Conservation (phyloP, 1,139 yeast species). For the Groenewaldozyma auringiensis region DNA sequence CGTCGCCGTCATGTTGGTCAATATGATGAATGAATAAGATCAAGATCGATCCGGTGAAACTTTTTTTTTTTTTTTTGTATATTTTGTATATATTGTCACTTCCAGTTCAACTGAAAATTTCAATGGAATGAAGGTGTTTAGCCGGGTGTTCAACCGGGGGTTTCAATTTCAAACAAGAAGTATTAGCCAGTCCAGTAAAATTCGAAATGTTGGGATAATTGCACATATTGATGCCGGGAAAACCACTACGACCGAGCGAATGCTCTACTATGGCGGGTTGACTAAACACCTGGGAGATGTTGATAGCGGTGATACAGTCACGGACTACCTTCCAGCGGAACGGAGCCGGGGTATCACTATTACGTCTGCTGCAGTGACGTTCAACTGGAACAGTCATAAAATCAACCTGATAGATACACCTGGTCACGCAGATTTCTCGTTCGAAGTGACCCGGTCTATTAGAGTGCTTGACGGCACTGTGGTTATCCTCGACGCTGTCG, state of each 20-base stretch:
- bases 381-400: constrained; percentile 72
- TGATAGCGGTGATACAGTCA: constrained; percentile 94
- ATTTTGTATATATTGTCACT: too few species aligned
- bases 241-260: constrained; percentile 83
- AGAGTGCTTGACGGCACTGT: constrained; percentile 92
- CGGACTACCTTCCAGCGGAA: constrained; percentile 87
- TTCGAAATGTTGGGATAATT: constrained; percentile 70
- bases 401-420: constrained; percentile 94
- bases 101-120: too few species aligned
- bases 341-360: constrained; percentile 92
- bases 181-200: too few species aligned
- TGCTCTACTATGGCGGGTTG: constrained; percentile 81
- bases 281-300: constrained; percentile 83
- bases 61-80: too few species aligned
- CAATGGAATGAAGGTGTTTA: too few species aligned
- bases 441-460: constrained; percentile 84
- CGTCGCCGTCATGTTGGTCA: background rate
- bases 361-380: constrained; percentile 91
- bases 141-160: too few species aligned
- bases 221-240: constrained; percentile 89
- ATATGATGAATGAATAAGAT: too few species aligned
- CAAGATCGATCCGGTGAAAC: too few species aligned
- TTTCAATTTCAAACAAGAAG: too few species aligned
- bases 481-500: constrained; percentile 87
- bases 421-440: constrained; percentile 96